phyloP scores from a whole-genome alignment of 306 rosid genomes.

The Quercus aquifolioides region DNA sequence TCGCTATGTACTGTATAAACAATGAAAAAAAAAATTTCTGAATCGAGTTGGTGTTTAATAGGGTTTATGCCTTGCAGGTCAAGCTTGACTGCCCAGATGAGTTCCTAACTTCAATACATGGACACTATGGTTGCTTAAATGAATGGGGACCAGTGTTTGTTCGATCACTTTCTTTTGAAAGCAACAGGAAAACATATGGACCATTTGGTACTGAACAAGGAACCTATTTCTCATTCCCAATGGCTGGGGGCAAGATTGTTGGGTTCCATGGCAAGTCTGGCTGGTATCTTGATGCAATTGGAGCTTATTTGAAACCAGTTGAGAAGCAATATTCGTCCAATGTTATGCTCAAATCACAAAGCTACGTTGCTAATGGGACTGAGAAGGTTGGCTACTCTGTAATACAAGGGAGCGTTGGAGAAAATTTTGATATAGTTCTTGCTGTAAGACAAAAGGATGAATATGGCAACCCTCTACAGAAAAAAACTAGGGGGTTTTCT shows the following conservation, averaged over 20 bases:
- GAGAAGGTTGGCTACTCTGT: constrained; percentile 57
- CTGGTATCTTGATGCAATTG: constrained; percentile 81
- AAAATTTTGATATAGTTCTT: constrained; percentile 68
- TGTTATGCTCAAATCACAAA: constrained; percentile 35
- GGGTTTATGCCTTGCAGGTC: constrained; percentile 33
- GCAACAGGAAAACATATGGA: constrained; percentile 56
- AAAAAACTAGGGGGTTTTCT: constrained; percentile 29
- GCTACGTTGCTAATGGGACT: constrained; percentile 21
- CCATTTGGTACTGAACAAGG: constrained; percentile 66
- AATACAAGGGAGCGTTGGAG: constrained; percentile 64
- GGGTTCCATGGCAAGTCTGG: constrained; percentile 83
- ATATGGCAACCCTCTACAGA: constrained; percentile 31
- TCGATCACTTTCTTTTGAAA: constrained; percentile 56
- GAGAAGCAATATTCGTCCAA: constrained; percentile 38
- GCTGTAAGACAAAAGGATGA: constrained; percentile 76
- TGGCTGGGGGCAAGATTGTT: constrained; percentile 63
- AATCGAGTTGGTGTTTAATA: not conserved
- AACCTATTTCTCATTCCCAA: constrained; percentile 54
- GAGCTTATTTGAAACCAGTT: constrained; percentile 58
- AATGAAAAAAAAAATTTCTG: too few relatives aligned
- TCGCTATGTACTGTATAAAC: too few relatives aligned
- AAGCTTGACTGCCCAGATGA: constrained; percentile 66
- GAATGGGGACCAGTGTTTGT: constrained; percentile 37
- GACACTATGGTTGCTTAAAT: constrained; percentile 54
- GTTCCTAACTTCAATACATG: constrained; percentile 57